These are phyloP conservation scores for Scedosporium aurantiacum DNA, from an alignment of 2,329 filamentous ascomycete genomes.

Conservation along the genomic window DNA sequence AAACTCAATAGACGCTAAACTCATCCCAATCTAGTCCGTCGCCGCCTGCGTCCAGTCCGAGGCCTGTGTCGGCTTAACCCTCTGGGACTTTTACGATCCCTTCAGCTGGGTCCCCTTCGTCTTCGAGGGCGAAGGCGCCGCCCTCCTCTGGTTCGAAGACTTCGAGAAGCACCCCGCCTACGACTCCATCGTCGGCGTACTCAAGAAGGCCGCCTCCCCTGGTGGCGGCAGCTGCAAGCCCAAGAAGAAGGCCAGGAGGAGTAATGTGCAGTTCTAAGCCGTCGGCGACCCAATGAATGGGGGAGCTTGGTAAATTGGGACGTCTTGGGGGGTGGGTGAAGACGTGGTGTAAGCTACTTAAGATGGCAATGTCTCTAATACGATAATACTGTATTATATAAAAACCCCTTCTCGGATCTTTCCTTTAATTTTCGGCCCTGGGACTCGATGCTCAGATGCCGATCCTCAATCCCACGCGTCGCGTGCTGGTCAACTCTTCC, in stretches of 20 bases:
- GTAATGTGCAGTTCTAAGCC: neutral
- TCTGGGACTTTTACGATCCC: slow-evolving; percentile 25
- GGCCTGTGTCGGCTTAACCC: slow-evolving; percentile 21
- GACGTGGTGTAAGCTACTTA: neutral
- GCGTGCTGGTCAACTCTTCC: no score
- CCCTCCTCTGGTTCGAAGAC: slow-evolving; percentile 30
- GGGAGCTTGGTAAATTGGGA: neutral
- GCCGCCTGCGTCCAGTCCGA: slow-evolving; percentile 18
- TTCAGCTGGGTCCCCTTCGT: slow-evolving; percentile 29
- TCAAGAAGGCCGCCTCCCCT: slow-evolving; percentile 1
- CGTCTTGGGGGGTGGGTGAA: neutral
- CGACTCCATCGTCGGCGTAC: slow-evolving; percentile 5
- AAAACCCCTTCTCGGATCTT: neutral
- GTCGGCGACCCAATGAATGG: neutral
- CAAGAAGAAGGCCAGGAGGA: slow-evolving; percentile 4
- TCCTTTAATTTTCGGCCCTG: neutral
- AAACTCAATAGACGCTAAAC: neutral
- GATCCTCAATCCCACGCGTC: no score
- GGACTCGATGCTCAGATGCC: no score
- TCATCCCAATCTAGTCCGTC: slow-evolving; percentile 5
- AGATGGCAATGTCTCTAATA: neutral
- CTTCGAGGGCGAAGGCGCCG: slow-evolving; percentile 28
- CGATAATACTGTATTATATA: neutral
- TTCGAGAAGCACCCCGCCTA: slow-evolving; percentile 32
- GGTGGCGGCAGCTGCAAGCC: slow-evolving; percentile 3